Base-by-base conservation (phyloP, 176 grass and related monocot species). In the Zizania latifolia region DNA sequence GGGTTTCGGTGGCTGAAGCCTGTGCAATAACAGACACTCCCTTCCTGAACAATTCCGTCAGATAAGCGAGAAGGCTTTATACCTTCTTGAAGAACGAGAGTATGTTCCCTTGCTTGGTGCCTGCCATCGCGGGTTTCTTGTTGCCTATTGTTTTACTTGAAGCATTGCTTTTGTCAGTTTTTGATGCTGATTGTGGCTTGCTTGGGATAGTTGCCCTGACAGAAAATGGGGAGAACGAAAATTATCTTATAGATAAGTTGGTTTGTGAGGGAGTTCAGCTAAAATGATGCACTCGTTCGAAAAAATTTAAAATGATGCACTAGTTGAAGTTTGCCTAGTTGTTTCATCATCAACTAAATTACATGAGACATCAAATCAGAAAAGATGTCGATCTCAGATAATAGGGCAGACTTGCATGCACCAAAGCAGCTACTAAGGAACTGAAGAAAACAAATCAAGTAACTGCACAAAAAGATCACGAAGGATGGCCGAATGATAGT, bases 51-150 rank as follows among this genome's bases (percentile, higher is more conserved):
- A 22, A 35, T 27, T 17, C 22, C 33, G 27, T 44, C 66, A 38
- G 50, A 55, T 33, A 61, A 0, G 37, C n/a, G 35, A 22, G 0
- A 21, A 11, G 46, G 17, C 6, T 63, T n/a, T 78, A 92, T 46
- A 77, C 31, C 80, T 90, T 99, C 85, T 95, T 99, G 79, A 99
- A 99, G 79, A 99, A 99, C n/a, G 92, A 88, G 62, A 95, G 63
- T 39, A 95, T 92, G 82, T 88, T 99, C 60, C 96, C 96, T 89
- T 95, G 92, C 63, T 99, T 99, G 22, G 62, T 19, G 12, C 87
- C 89, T 10, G 70, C 82, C 68, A 86, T 99, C 27, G 73, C 82
- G 23, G 89, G 80, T 78, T 90, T 99, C 85, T 92, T 99, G 82
- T 61, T 87, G 69, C 72, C 87, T 53, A 74, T 77, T n/a, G 86